Percentiles rank a stretch among this genome's conserved stretches.
phyloP scores from a whole-genome alignment of 2,329 filamentous ascomycete genomes.

The Rhinocladiella similis region DNA sequence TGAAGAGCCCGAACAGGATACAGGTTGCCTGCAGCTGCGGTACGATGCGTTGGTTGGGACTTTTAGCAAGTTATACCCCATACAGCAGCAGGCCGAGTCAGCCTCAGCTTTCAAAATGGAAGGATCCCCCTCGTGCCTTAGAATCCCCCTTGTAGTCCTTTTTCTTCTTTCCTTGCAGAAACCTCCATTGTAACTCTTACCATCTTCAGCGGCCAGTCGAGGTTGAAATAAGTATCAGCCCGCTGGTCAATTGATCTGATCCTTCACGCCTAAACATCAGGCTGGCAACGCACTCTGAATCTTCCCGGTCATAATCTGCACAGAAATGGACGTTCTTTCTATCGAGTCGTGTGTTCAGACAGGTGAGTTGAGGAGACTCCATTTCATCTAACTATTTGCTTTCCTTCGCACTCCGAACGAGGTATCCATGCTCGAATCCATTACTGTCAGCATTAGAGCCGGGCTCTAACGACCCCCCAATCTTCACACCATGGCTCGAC shows the following conservation, averaged over 20 bases:
- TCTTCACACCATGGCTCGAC: no score
- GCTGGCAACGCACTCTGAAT: not conserved
- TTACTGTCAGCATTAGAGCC: no score
- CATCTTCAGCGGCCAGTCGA: not conserved
- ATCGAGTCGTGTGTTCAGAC: slow-evolving; percentile 24
- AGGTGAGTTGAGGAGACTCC: slow-evolving; percentile 10
- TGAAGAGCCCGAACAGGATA: not conserved
- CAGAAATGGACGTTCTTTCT: slow-evolving; percentile 23
- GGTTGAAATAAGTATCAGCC: not conserved
- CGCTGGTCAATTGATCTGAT: not conserved
- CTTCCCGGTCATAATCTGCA: not conserved
- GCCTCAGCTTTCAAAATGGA: slow-evolving; percentile 18
- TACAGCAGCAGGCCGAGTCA: slow-evolving; percentile 4
- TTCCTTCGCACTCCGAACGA: not conserved
- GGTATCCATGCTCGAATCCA: not conserved
- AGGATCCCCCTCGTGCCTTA: not conserved
- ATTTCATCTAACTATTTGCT: not conserved
- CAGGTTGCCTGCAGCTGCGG: not conserved
- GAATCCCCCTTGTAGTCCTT: not conserved
- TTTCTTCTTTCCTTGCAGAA: not conserved
- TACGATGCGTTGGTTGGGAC: not conserved
- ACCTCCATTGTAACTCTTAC: not conserved
- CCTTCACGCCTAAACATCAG: not conserved
- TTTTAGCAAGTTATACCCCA: not conserved
- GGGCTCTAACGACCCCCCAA: no score